Conservation (phyloP, 2,329 filamentous ascomycete species). For the Talaromyces sp. region DNA sequence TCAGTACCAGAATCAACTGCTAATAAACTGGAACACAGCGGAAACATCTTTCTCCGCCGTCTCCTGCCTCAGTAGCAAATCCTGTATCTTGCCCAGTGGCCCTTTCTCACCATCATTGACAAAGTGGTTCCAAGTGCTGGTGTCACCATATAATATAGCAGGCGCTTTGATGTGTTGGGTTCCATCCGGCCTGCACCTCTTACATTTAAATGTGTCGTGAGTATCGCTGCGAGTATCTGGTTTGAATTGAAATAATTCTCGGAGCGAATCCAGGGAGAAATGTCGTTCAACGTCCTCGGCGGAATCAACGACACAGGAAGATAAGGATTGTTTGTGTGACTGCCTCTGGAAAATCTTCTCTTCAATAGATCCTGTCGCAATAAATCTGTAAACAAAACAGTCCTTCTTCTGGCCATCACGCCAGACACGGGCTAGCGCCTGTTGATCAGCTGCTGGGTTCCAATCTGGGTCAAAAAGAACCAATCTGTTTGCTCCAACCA, state of each 20-base stretch:
- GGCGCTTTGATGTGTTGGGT: conserved; percentile 85
- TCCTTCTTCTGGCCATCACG: conserved; percentile 99
- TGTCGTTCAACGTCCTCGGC: conserved; percentile 97
- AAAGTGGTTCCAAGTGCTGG: conserved; percentile 99
- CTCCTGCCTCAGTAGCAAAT: conserved; percentile 86
- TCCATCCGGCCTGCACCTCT: conserved; percentile 85
- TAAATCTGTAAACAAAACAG: conserved; percentile 99
- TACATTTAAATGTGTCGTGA: conserved; percentile 98
- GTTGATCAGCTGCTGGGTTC: conserved; percentile 97
- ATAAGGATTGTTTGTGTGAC: conserved; percentile 95
- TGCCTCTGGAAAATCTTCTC: conserved; percentile 99
- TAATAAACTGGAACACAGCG: conserved; percentile 98
- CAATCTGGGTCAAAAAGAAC: conserved; percentile 96
- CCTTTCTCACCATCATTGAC: conserved; percentile 68
- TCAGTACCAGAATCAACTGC: conserved; percentile 58
- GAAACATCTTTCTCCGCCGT: conserved; percentile 75
- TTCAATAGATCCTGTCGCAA: conserved; percentile 94
- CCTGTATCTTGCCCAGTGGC: conserved; percentile 78
- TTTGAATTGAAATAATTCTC: conserved; percentile 92
- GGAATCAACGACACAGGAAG: conserved; percentile 92
- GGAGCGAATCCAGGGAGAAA: conserved; percentile 85
- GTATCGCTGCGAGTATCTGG: conserved; percentile 84
- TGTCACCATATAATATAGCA: conserved; percentile 95
- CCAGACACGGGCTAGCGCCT: conserved; percentile 96
- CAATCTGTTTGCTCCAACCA: conserved; percentile 90